phyloP scores from a whole-genome alignment of 2,329 filamentous ascomycete species.

The Pestalotiopsis sp. region DNA sequence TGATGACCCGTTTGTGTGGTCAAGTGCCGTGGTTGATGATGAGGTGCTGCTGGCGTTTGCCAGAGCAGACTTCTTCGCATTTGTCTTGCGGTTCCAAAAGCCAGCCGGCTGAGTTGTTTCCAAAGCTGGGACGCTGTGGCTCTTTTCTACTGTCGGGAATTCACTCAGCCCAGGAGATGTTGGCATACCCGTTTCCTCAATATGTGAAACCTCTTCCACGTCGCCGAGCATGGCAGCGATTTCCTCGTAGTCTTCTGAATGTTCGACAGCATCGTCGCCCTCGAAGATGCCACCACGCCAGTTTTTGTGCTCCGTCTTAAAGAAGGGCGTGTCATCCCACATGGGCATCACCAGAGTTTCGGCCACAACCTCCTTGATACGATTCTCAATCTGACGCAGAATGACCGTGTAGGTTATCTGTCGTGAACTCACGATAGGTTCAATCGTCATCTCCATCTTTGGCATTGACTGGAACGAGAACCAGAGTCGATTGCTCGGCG shows the following conservation, averaged over 20 bases:
- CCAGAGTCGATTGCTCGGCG: conserved; percentile 96
- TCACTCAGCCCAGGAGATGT: conserved; percentile 35
- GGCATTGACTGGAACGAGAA: conserved; percentile 93
- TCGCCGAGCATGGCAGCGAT: conserved; percentile 47
- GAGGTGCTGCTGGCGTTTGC: conserved; percentile 32
- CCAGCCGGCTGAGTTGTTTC: conserved; percentile 43
- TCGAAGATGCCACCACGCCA: conserved; percentile 86
- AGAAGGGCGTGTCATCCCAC: conserved; percentile 95
- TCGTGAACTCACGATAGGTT: conserved; percentile 91
- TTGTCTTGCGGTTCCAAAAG: conserved; percentile 53
- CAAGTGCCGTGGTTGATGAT: conserved; percentile 51
- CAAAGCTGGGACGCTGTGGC: conserved; percentile 48
- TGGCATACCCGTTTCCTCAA: conserved; percentile 42
- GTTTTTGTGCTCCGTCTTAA: conserved; percentile 74
- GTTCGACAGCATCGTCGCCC: conserved; percentile 51
- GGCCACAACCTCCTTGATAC: conserved; percentile 90
- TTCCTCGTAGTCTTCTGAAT: conserved; percentile 38
- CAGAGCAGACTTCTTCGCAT: conserved; percentile 36
- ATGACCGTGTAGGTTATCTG: conserved; percentile 96
- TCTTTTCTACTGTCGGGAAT: conserved; percentile 57
- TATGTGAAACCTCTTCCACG: conserved; percentile 47
- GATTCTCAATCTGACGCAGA: conserved; percentile 88
- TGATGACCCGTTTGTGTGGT: conserved; percentile 44
- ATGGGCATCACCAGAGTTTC: conserved; percentile 91
- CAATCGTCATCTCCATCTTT: conserved; percentile 90